Base-by-base conservation (phyloP, 1,139 yeast species). In the Nakaseomyces nivariensis region DNA sequence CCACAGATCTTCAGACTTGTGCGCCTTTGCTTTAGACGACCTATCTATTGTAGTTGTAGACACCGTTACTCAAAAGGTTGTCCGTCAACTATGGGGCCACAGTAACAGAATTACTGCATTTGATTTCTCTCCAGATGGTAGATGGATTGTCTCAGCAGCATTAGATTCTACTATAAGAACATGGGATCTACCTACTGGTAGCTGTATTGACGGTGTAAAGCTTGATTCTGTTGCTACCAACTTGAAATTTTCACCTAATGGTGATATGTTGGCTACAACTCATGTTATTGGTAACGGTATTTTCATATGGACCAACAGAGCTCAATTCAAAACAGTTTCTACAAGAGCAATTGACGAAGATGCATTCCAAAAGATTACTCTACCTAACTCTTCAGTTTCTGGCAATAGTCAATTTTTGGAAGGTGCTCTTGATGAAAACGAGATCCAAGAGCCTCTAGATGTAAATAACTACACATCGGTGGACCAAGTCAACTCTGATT, bases 121-220 rank as follows among this genome's bases (percentile, higher is more conserved):
- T 67, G 97, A 88, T 64, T 92, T 92, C 62, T 83, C 95, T 6
- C 95, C 96, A 4, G 95, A 90, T 66, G 97, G 97, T 38, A 79
- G 97, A 67, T 94, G 97, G 97, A 72, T 94, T 43, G 83, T 94
- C 10, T 82, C 95, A 26, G 81, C 88, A 0, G 78, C 89, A 1
- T 73, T 90, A 53, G 99, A 94, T 66, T 76, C 88, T 1, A 90
- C 98, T 0, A 75, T 94, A 49, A 77, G 98, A 62, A 89, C 97
- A 0, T 94, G 98, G 98, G 98, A 94, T 66, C 76, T 94, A 53
- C 97, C 98, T 34, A 85, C 97, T 3, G 98, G 98, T 48, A 89
- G 92, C 0, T 90, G 97, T 67, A 89, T 94, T 52, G 98, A 94
- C 69, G 97, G 97, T 55, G 82, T 92, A 13, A 72, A 74, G 49